Conservation (phyloP, 129 eudicot genomes). For the Pulicaria dysenterica region DNA sequence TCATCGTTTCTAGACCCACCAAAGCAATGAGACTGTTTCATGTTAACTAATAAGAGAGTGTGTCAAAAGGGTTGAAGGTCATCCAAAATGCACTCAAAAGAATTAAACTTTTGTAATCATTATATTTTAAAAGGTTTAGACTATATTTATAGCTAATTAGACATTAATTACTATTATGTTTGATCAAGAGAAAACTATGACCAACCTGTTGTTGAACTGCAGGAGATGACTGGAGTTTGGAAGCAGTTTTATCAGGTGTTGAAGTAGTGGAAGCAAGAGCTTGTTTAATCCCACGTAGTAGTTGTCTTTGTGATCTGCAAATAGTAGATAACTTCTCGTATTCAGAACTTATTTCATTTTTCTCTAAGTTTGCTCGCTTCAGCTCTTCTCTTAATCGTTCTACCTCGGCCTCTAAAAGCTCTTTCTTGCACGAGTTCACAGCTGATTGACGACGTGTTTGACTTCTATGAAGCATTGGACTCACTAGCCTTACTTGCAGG, state of each 20-base stretch:
- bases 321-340: constrained; percentile 77
- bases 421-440: constrained; percentile 40
- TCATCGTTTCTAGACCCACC: too few species aligned
- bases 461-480: constrained; percentile 1
- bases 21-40: too few species aligned
- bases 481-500: too few species aligned
- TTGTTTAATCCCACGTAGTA: constrained; percentile 77
- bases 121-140: too few species aligned
- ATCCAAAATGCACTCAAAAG: too few species aligned
- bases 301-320: constrained; percentile 85
- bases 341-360: constrained; percentile 68
- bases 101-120: too few species aligned
- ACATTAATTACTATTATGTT: too few species aligned
- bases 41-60: too few species aligned
- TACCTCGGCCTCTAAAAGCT: constrained; percentile 56
- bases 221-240: constrained; percentile 39
- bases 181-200: constrained; percentile 2
- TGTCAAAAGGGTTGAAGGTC: too few species aligned
- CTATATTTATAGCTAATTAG: too few species aligned
- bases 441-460: background rate
- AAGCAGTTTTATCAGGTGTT: constrained; percentile 42
- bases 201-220: constrained; percentile 51
- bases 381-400: constrained; percentile 64
- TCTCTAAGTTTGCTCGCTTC: constrained; percentile 56
- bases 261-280: constrained; percentile 59